Evolutionary conservation across 1,139 yeast genomes (phyloP).

Genomic region (Hemisphaericaspora xylanilytica): DNA sequence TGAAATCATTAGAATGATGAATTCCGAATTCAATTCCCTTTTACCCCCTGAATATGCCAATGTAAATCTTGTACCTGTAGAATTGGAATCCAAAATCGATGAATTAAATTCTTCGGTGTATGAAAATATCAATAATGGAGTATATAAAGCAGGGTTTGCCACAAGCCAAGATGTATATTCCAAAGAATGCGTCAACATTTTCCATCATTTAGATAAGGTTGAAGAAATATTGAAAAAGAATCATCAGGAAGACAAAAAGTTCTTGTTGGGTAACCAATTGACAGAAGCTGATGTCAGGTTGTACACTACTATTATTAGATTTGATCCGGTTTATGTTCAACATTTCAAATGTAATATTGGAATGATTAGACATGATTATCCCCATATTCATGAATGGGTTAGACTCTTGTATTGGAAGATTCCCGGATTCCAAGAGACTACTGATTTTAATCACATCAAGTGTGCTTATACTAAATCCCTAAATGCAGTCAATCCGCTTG

Average conservation of each 20-base stretch:
- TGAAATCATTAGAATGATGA: conserved; percentile 82
- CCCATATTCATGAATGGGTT: conserved; percentile 75
- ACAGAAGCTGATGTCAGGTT: conserved; percentile 92
- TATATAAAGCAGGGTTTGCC: conserved; percentile 91
- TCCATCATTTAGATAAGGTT: conserved; percentile 69
- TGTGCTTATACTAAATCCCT: conserved; percentile 86
- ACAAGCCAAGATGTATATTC: conserved; percentile 82
- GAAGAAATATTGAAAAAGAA: conserved; percentile 59
- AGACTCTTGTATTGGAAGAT: conserved; percentile 82
- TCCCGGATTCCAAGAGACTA: conserved; percentile 73
- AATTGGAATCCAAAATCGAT: conserved; percentile 58
- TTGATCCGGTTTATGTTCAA: conserved; percentile 89
- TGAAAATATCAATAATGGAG: conserved; percentile 87
- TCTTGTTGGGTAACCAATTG: conserved; percentile 60
- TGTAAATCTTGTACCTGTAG: conserved; percentile 64
- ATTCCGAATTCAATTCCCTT: conserved; percentile 55
- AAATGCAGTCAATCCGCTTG: conserved; percentile 71
- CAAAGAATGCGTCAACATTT: conserved; percentile 61
- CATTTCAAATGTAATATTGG: conserved; percentile 91
- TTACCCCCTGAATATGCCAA: conserved; percentile 47
- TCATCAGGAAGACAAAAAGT: conserved; percentile 37
- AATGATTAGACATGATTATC: conserved; percentile 79
- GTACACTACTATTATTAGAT: conserved; percentile 72
- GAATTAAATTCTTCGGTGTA: conserved; percentile 83
- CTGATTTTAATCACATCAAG: conserved; percentile 87